Evolutionary conservation across 768 basidiomycete species (phyloP), one percentile per base, ranked within the genome.

Genomic region (Tricholoma sp.): DNA sequence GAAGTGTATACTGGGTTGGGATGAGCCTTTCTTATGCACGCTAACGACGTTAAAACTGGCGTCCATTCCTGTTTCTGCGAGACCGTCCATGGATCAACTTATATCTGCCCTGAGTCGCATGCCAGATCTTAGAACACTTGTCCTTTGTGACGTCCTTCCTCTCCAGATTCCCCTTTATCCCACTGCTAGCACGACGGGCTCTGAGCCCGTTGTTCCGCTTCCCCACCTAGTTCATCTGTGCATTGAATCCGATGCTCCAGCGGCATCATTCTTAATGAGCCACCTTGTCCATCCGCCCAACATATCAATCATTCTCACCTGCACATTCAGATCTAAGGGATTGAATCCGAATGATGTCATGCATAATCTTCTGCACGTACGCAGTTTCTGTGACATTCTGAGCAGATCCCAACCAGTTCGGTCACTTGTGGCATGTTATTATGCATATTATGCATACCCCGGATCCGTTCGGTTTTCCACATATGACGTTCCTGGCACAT

Each of bases 21-120:
- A 70, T 16, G 74, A 72, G 0, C 59, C 69, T 1, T 57, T 75
- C 9, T 61, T 80, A 19, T 51, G 56, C 37, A 67, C 66, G 51
- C 69, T 80, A 6, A 72, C 69, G 16, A 64, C 68, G 47, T 68
- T 80, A 21, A 71, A 67, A 45, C 57, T 80, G 22, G 5, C 4
- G 4, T 24, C 2, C 5, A 4, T 46, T 14, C 12, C 22, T 46
- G 3, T 12, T 18, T 8, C 1, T 2, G 22, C 10, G 10, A 46
- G 22, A 46, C 45, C 22, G 45, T 31, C 47, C 2, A 47, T 29
- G 46, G n/a, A 29, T 12, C 27, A 49, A 29, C 12, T 49, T 27
- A 16, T 49, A 1, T 8, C 16, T 29, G 16, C 27, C 4, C 8
- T 49, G 14, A 29, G 47, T 5, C 7, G 16, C 3, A 49, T 49